Evolutionary conservation across 345 rosid genomes (phyloP).

Genomic region (Salix koriyanagi): DNA sequence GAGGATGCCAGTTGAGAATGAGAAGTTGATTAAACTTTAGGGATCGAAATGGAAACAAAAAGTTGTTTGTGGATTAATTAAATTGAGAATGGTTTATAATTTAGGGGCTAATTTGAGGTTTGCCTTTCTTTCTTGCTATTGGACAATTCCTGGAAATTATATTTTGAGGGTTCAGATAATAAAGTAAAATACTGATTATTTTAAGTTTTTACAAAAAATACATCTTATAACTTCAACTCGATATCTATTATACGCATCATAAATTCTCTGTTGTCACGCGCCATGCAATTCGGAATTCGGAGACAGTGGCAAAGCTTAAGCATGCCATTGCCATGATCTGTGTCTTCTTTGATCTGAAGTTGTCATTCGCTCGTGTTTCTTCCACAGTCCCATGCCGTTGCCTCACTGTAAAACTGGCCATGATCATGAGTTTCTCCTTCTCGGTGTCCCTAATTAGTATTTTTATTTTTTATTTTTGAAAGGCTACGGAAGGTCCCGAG

Average conservation of each 20-base stretch:
- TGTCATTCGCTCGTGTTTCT: no score
- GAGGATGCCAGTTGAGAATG: background rate
- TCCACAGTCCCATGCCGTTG: background rate
- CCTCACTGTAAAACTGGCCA: background rate
- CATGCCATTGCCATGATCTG: background rate
- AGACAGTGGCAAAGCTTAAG: background rate
- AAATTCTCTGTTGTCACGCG: no score
- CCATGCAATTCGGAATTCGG: no score
- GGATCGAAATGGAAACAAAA: background rate
- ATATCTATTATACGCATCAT: accelerated
- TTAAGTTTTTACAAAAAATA: no score
- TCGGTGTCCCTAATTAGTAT: background rate
- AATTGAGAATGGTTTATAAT: background rate
- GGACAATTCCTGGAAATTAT: no score
- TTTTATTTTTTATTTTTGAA: no score
- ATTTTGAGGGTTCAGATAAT: no score
- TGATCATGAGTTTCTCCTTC: background rate
- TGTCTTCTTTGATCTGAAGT: background rate
- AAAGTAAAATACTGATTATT: accelerated
- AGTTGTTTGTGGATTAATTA: background rate
- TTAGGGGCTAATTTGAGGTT: background rate
- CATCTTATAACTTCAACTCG: accelerated
- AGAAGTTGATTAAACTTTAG: background rate
- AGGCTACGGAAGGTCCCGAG: no score
- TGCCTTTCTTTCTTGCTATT: background rate